Evolutionary conservation across 2,329 filamentous ascomycete species (phyloP).

Genomic region (Fusarium illudens): DNA sequence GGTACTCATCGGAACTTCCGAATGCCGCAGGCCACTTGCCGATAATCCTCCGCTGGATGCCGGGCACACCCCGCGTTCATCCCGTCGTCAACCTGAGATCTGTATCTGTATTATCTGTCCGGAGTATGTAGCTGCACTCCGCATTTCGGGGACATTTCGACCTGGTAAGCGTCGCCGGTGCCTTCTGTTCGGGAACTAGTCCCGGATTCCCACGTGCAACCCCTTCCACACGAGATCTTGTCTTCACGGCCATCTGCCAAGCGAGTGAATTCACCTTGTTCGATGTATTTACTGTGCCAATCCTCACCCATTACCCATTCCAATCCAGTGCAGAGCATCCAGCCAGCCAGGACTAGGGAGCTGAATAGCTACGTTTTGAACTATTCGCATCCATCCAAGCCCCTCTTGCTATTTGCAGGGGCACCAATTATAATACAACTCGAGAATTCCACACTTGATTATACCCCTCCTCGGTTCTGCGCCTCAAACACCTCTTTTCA

Average conservation of each 20-base stretch:
- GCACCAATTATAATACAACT: conserved; percentile 28
- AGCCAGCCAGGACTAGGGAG: conserved; percentile 7
- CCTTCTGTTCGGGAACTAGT: conserved; percentile 13
- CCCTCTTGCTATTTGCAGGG: conserved; percentile 15
- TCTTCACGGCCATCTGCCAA: background rate
- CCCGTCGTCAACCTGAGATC: background rate
- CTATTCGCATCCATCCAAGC: conserved; percentile 17
- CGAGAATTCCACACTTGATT: conserved; percentile 18
- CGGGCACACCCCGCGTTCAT: background rate
- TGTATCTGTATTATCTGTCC: background rate
- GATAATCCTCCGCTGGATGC: conserved; percentile 11
- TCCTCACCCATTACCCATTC: background rate
- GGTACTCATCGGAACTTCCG: conserved; percentile 12
- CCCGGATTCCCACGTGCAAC: background rate
- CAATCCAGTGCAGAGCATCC: background rate
- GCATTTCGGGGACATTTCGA: background rate
- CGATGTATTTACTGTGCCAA: conserved; percentile 10
- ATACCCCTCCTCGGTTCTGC: conserved; percentile 18
- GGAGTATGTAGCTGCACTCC: conserved; percentile 1
- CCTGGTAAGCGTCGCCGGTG: conserved; percentile 2
- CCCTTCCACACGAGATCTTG: background rate
- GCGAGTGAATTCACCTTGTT: background rate
- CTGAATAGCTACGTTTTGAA: background rate
- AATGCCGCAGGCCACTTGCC: conserved; percentile 10
- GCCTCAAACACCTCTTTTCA: conserved; percentile 12